Conservation (phyloP, 1,284 basidiomycete species). For the Naganishia liquefaciens region DNA sequence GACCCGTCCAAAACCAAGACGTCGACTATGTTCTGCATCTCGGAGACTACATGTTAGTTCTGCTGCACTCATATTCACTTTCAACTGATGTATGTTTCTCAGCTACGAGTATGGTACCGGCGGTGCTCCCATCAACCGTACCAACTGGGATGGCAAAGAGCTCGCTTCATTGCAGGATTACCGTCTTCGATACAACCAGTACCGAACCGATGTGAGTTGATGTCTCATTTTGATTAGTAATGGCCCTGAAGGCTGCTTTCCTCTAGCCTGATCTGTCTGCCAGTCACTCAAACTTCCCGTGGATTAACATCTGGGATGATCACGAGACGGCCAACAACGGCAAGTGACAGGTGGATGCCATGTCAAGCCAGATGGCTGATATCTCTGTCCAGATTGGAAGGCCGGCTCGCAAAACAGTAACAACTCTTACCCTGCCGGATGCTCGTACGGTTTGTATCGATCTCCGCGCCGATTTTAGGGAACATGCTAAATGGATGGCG, state of each 20-base stretch:
- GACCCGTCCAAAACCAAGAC: conserved; percentile 62
- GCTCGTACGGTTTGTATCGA: conserved; percentile 37
- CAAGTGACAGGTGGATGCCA: background rate
- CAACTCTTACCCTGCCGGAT: conserved; percentile 53
- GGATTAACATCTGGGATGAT: conserved; percentile 66
- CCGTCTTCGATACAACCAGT: conserved; percentile 63
- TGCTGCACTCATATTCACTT: conserved; percentile 53
- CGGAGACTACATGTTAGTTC: conserved; percentile 61
- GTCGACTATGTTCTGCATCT: conserved; percentile 66
- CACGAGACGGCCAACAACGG: conserved; percentile 66
- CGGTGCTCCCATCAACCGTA: conserved; percentile 45
- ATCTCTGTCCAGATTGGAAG: conserved; percentile 56
- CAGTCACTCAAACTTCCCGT: conserved; percentile 61
- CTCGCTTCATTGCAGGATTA: conserved; percentile 68
- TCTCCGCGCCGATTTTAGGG: background rate
- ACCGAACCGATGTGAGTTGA: conserved; percentile 58
- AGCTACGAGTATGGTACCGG: conserved; percentile 51
- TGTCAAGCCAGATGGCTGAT: background rate
- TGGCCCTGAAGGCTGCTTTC: background rate
- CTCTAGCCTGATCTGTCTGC: conserved; percentile 53
- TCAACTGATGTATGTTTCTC: conserved; percentile 50
- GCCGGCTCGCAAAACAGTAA: conserved; percentile 64
- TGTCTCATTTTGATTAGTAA: conserved; percentile 45
- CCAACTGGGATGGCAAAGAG: conserved; percentile 56
- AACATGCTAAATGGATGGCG: background rate